Base-by-base conservation (phyloP, 2,329 filamentous ascomycete species). In the Metarhizium guizhouense region DNA sequence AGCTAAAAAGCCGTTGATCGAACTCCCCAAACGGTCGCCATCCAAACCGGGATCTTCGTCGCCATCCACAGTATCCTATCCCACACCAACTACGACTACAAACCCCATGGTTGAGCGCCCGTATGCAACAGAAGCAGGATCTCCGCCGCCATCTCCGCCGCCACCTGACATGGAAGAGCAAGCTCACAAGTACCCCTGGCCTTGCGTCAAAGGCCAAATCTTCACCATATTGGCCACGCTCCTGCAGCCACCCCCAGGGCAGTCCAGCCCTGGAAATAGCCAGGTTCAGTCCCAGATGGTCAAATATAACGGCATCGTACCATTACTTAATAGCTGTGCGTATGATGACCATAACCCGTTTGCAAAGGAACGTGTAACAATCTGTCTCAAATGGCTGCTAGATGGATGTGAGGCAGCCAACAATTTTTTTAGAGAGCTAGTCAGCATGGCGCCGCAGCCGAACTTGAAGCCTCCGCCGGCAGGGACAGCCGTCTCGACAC, bases 301-400 rank as follows among this genome's bases (percentile, higher is more conserved):
- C 48, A 81, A 85, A 51, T 83, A 93, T 63, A 88, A 90, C 60
- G 93, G 93, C 47, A 88, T 97, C 47, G 88, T 95, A 62, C 86
- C 89, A 0, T 80, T 97, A 20, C 81, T 96, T 16, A 91, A 91
- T 65, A 96, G 91, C 71, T 96, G 91, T 64, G 82, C 85, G 36
- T 94, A 94, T 67, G 93, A 97, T 67, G 90, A 93, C 62, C 85
- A 95, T 72, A 96, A 96, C 66, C 90, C 91, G 0, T 96, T 93
- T 67, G 92, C 95, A 60, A 90, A 93, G 64, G 93, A 97, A 70
- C 88, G 92, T 60, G 89, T 90, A 3, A 90, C 92, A 52, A 85
- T 95, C 67, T 92, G 88, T 61, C 78, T 95, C n/a, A 92, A 93
- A 67, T 95, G 85, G 80, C 76, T 88, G 6, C 81, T 89, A 72